Percentiles rank a stretch among this genome's conserved stretches.
Conservation (phyloP, 2,329 filamentous ascomycete species). For the Xylariaceae sp. region DNA sequence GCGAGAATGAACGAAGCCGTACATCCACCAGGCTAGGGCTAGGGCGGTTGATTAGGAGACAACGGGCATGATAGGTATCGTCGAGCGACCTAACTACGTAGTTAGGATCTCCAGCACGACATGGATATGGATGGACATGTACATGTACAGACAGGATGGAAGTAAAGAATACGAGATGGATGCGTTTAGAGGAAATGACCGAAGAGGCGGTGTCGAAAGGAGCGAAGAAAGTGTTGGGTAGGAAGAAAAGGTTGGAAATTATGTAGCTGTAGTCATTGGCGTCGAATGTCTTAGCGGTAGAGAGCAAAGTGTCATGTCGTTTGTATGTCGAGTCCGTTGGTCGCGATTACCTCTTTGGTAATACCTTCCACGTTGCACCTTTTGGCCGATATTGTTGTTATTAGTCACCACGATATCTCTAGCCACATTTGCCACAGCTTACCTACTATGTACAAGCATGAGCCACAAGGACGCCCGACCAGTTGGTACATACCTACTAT, state of each 20-base stretch:
- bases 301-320: constrained; percentile 27
- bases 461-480: constrained; percentile 2
- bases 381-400: not conserved
- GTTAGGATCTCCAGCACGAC: not conserved
- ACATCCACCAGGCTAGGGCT: constrained; percentile 15
- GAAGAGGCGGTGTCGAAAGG: constrained; percentile 2
- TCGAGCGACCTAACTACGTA: constrained; percentile 26
- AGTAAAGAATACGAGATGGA: not conserved
- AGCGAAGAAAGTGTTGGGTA: not conserved
- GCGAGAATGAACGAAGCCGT: constrained; percentile 4
- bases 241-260: constrained; percentile 8
- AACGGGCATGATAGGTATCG: too few species aligned
- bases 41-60: not conserved
- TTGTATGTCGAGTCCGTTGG: constrained; percentile 9
- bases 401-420: constrained; percentile 3
- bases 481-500: constrained; percentile 3
- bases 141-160: not conserved
- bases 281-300: not conserved
- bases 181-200: constrained; percentile 15
- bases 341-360: constrained; percentile 3
- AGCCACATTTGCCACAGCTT: not conserved
- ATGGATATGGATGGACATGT: not conserved
- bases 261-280: constrained; percentile 7
- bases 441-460: too few species aligned
- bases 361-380: constrained; percentile 24